A percentile compares a stretch with the other conserved stretches of the same genome.
Conservation (phyloP, 257 asterid genomes). For the Haberlea rhodopensis region DNA sequence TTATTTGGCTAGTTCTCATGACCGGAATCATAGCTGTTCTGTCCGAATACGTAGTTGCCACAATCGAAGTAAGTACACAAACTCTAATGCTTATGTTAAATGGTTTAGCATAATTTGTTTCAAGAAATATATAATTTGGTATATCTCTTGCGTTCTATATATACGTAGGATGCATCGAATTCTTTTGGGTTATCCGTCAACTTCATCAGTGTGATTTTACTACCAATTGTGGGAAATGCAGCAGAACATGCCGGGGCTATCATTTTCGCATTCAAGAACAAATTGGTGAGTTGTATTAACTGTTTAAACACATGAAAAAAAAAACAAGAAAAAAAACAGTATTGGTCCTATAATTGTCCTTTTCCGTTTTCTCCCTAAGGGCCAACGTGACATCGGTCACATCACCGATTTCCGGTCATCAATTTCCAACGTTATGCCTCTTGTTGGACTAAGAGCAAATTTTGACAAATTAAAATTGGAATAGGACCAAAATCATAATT, state of each 20-base stretch:
- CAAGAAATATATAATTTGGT: too few relatives aligned
- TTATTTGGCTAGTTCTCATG: constrained; percentile 69
- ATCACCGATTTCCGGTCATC: too few relatives aligned
- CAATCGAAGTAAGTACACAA: constrained; percentile 63
- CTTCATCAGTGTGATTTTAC: constrained; percentile 77
- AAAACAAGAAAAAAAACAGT: too few relatives aligned
- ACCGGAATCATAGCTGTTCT: constrained; percentile 70
- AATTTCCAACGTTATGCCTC: too few relatives aligned
- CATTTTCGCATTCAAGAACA: constrained; percentile 86
- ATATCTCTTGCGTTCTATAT: neutral
- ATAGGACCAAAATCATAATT: too few relatives aligned
- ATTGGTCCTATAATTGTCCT: too few relatives aligned
- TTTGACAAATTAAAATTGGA: too few relatives aligned
- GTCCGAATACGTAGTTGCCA: constrained; percentile 79
- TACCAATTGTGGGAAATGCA: constrained; percentile 95
- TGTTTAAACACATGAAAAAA: neutral
- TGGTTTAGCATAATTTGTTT: neutral
- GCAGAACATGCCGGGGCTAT: constrained; percentile 96
- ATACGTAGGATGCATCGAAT: constrained; percentile 60
- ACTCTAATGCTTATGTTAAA: neutral
- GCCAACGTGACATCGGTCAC: too few relatives aligned
- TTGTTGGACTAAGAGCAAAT: too few relatives aligned
- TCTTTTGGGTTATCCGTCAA: constrained; percentile 84
- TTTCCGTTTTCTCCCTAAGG: too few relatives aligned
- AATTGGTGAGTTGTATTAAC: constrained; percentile 48